Base-by-base conservation (phyloP, 2,329 filamentous ascomycete species). In the Talaromyces pinophilus region DNA sequence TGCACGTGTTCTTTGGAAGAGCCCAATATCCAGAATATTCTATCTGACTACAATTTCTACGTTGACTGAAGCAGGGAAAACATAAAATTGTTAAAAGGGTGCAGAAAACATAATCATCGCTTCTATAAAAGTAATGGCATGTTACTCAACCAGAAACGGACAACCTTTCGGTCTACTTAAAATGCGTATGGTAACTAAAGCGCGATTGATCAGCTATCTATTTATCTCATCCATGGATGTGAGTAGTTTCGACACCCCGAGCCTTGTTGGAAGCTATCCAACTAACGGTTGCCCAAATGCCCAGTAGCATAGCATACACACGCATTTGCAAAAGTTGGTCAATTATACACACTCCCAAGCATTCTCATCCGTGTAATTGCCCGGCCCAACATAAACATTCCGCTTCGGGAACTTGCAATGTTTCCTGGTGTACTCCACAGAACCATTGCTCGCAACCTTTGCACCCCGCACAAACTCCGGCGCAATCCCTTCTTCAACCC, bases 361-460 rank as follows among this genome's bases (percentile, higher is more conserved):
- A 46, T 74, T 72, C 67, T 77, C 74, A 64, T 77, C 73, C 0
- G 75, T 76, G 52, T 74, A 76, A 33, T 74, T 70, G 0, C 75
- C 75, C 4, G 74, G 74, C 0, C 75, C 76, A 66, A 70, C 72
- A 60, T 70, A 75, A 1, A 35, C 52, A 15, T 57, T 57, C 10
- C 54, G 40, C 11, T 38, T 57, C 1, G 54, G 54, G 22, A 6
- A 57, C 54, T 55, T 55, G 15, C 30, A 55, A 15, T 35, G 30
- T 55, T 55, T 35, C 30, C 30, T 57, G 1, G 30, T 57, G 22
- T 57, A 55, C 8, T 57, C 54, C 17, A 57, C 30, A 35, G 52
- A 55, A 11, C 52, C 52, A 35, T 38, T n/a, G 15, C n/a, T 57
- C 28, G 52, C 40, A 2, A 83, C 72, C 13, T 78, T 76, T 10